Evolutionary conservation across 2,329 filamentous ascomycete species (phyloP).

Genomic region (Trichophyton equinum): DNA sequence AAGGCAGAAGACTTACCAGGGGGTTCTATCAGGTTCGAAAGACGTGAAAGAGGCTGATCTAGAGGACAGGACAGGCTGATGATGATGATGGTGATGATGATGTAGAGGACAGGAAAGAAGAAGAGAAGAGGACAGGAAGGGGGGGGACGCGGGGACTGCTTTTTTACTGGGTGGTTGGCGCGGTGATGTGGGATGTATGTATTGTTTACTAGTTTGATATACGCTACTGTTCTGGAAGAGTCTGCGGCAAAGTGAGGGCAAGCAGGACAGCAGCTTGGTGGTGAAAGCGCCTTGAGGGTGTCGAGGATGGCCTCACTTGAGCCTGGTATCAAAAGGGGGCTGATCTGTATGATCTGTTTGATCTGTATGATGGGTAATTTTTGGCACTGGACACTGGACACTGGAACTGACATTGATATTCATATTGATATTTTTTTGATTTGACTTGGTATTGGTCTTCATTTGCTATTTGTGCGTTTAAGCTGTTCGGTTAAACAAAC

Average conservation of each 20-base stretch:
- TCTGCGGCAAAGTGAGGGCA: not conserved
- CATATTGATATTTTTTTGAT: not conserved
- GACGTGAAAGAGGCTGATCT: not conserved
- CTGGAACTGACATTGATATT: not conserved
- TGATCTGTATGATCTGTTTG: not conserved
- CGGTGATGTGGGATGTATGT: not conserved
- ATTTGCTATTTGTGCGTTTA: not conserved
- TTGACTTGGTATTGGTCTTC: not conserved
- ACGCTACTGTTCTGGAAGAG: not conserved
- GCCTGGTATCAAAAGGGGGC: not conserved
- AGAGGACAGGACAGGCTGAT: not conserved
- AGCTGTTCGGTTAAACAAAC: not conserved
- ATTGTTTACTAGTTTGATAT: not conserved
- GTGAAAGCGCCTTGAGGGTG: not conserved
- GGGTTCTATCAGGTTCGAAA: not conserved
- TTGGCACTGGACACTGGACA: too few relatives aligned
- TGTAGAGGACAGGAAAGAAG: too few relatives aligned
- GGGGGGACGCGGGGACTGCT: too few relatives aligned
- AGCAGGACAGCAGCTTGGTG: not conserved
- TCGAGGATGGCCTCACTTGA: not conserved
- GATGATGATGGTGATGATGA: too few relatives aligned
- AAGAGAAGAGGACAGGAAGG: too few relatives aligned
- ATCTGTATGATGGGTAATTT: not conserved
- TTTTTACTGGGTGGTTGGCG: too few relatives aligned
- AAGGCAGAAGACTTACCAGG: not conserved